Evolutionary conservation across 768 basidiomycete genomes (phyloP).

Genomic region (Pleurotus ostreatus): DNA sequence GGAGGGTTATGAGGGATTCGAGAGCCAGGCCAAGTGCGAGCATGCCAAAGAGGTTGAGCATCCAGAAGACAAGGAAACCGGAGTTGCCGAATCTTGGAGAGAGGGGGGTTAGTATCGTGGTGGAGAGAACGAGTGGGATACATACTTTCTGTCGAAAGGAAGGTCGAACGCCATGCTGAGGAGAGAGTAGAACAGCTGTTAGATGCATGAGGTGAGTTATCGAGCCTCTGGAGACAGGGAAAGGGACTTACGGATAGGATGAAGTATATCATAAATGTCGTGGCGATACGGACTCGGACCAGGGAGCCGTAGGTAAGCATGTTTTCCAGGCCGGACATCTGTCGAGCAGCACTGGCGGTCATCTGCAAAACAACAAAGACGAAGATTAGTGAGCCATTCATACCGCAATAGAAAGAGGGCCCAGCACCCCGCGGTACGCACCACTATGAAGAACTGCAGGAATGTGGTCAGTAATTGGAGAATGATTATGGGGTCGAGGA

Average conservation of each 20-base stretch:
- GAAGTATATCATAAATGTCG: conserved; percentile 29
- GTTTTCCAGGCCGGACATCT: conserved; percentile 29
- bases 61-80: conserved; percentile 67
- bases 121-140: neutral
- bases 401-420: neutral
- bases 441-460: conserved; percentile 14
- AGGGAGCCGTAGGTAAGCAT: conserved; percentile 26
- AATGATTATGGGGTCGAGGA: neutral
- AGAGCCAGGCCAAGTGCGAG: conserved; percentile 54
- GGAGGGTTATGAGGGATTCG: conserved; percentile 53
- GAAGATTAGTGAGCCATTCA: too few relatives aligned
- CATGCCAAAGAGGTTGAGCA: conserved; percentile 60
- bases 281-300: conserved; percentile 25
- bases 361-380: neutral
- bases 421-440: too few relatives aligned
- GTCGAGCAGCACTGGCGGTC: conserved; percentile 24
- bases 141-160: conserved; percentile 45
- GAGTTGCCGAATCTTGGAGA: conserved; percentile 33
- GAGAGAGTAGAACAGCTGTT: conserved; percentile 53
- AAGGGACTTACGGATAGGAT: conserved; percentile 28
- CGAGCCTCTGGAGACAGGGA: neutral
- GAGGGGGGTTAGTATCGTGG: neutral
- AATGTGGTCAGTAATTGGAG: neutral
- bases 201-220: neutral
- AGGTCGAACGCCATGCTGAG: conserved; percentile 58